Evolutionary conservation across 2,329 filamentous ascomycete genomes (phyloP), one percentile per base, ranked within the genome.

Genomic region (Sporothrix pseudoabietina): DNA sequence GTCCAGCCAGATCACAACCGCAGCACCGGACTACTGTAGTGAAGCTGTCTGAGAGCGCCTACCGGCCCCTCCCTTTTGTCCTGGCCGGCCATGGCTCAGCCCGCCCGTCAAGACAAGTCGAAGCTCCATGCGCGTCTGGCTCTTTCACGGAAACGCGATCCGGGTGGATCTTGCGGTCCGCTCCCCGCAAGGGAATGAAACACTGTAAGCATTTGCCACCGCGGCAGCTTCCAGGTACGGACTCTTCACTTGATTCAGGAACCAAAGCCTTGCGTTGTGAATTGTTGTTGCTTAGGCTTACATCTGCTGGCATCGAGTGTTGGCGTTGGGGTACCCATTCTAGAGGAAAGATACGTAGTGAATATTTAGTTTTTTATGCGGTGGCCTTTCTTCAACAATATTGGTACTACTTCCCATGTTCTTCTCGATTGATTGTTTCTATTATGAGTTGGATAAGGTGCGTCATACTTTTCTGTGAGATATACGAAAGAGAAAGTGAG

Each of bases 81-180:
- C 47, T 39, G 30, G 44, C 66, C 44, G 65, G 66, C 30, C 47
- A 55, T 39, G 66, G 66, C 30, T 54, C 66, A 39, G 66, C 47
- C 66, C 66, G 44, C 30, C 16, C 30, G 10, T 22, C 19, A 35
- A 52, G 66, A 52, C 44, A 54, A 35, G 44, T 52, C 26, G 22
- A 66, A 26, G 44, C 65, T 19, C 32, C 16, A 35, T 22, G 52
- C 4, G 47, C 19, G 16, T 41, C 66, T 69, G 5, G 66, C 4
- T 41, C 9, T 41, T 32, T 14, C 26, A 30, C 66, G 66, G 66
- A 69, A 69, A 49, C 30, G 12, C 16, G 30, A 54, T 55, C 66
- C 66, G 66, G 26, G 32, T 69, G 66, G 66, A 47, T 19, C 66
- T 69, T 39, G 30, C 47, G 4, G 10, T n/a, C 47, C 19, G 9